phyloP scores from a whole-genome alignment of 208 protist genomes.

The Trichomonas gallinae region DNA sequence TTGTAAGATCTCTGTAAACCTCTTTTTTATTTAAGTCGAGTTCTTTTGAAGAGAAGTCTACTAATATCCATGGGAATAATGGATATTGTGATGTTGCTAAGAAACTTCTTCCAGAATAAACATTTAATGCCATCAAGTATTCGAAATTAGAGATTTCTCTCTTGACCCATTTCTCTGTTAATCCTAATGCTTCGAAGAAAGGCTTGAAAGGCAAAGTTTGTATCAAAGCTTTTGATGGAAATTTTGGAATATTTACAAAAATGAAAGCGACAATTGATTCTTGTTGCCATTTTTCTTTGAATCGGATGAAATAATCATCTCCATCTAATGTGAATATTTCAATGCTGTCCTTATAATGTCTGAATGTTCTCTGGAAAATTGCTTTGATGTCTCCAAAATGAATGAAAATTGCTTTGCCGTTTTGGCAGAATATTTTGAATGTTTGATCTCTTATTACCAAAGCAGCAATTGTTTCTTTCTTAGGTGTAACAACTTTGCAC shows the following conservation, averaged over 20 bases:
- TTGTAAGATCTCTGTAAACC: conserved; percentile 38
- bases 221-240: not conserved
- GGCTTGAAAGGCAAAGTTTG: not conserved
- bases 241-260: not conserved
- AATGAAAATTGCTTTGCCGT: not conserved
- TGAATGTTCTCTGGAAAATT: not conserved
- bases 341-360: not conserved
- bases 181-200: not conserved
- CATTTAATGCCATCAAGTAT: not conserved
- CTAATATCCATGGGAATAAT: conserved; percentile 33
- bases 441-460: not conserved
- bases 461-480: not conserved
- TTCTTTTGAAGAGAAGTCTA: conserved; percentile 27
- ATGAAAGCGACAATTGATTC: not conserved
- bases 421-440: not conserved
- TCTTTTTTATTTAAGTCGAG: not conserved
- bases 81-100: conserved; percentile 18
- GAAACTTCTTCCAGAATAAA: not conserved
- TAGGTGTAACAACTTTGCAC: not conserved
- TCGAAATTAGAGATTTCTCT: not conserved
- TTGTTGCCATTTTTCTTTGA: not conserved
- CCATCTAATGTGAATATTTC: not conserved
- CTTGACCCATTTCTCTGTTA: not conserved
- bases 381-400: not conserved
- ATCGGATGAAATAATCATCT: not conserved